Evolutionary conservation across 345 rosid species (phyloP).

Genomic region (Salix arbutifolia): DNA sequence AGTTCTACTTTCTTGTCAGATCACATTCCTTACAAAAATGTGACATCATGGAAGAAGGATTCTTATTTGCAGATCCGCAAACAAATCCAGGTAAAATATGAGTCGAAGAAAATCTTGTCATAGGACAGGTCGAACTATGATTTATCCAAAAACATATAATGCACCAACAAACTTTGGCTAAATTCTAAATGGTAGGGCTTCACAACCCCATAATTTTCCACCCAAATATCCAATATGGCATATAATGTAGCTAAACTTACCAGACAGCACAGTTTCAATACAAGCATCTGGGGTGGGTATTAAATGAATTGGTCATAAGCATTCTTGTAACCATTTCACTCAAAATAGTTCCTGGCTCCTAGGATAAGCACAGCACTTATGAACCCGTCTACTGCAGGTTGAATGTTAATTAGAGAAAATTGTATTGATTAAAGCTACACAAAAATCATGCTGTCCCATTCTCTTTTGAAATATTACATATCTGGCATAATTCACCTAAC

Average conservation of each 20-base stretch:
- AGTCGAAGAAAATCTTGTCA: not conserved
- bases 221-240: not conserved
- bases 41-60: not conserved
- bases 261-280: not conserved
- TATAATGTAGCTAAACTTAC: not conserved
- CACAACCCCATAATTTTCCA: not conserved
- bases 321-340: not conserved
- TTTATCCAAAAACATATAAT: not conserved
- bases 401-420: not conserved
- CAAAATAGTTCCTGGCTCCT: not conserved
- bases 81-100: not conserved
- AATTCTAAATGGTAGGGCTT: not conserved
- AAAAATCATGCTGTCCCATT: not conserved
- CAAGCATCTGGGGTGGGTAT: not conserved
- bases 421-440: not conserved
- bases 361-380: not conserved
- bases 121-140: not conserved
- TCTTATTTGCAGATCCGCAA: not conserved
- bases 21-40: not conserved
- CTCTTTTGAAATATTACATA: not conserved
- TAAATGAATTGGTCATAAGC: not conserved
- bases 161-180: not conserved
- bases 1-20: not conserved
- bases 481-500: not conserved
- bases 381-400: not conserved